Evolutionary conservation across 208 protist species (phyloP), one percentile per base, ranked within the genome.

Genomic region (Trypanosoma scelopori): DNA sequence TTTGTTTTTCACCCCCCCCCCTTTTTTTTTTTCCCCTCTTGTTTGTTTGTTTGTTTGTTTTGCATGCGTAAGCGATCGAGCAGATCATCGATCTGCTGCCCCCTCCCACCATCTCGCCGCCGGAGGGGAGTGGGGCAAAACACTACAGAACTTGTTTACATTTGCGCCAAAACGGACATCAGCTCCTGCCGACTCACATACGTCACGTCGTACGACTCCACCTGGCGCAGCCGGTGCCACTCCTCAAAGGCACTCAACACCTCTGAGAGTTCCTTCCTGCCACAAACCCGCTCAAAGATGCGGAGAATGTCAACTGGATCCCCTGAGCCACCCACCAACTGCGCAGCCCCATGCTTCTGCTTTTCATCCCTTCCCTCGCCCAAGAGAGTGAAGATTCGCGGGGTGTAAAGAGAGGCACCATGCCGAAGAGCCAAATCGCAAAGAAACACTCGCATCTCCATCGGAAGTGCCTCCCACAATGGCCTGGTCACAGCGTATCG

Each of bases 221-320:
- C 42, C 43, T 78, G 72, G 18, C 79, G 68, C 48, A 93, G 72
- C 5, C 84, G 81, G 61, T 91, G 91, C 87, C 87, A 93, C 74
- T 93, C 84, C 47, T 76, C 82, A 75, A 91, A 93, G 47, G 70
- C 78, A 23, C 74, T 71, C 5, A 90, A 42, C 3, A 93, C 46
- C 30, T 78, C 76, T 35, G 72, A 74, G 45, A 89, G 72, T 12
- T 80, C 68, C 32, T 56, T 32, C 25, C 78, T 60, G 5, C 76
- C 52, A 16, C 73, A 55, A 39, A 82, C 49, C 25, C 65, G 55
- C 28, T 83, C 79, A 45, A 93, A 65, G 51, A 85, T 72, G 15
- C 76, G 69, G 22, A 84, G 39, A 64, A 88, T 68, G 37, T 74
- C 69, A 53, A 60, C 52, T 13, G 69, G 69, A 30, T 74, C 60